Evolutionary conservation across 2,329 filamentous ascomycete species (phyloP).

Genomic region (Bipolaris cookei): DNA sequence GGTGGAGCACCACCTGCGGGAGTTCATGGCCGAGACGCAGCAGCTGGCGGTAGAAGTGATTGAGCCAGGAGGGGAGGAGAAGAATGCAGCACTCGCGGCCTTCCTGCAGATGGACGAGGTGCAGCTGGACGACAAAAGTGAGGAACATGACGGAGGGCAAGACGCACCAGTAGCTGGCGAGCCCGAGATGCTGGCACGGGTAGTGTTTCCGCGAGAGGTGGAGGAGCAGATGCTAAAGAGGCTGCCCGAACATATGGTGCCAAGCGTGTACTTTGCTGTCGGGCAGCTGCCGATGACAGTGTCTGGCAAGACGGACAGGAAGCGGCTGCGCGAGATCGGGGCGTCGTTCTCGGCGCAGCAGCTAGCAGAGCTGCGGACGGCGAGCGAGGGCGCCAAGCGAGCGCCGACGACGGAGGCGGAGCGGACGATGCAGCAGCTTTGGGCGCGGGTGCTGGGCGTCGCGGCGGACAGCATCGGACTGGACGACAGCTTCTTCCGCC

Average conservation of each 20-base stretch:
- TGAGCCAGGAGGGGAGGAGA: neutral
- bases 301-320: constrained; percentile 53
- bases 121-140: neutral
- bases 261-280: constrained; percentile 54
- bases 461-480: constrained; percentile 6
- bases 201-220: neutral
- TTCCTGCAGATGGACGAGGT: neutral
- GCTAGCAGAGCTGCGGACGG: constrained; percentile 25
- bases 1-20: constrained; percentile 4
- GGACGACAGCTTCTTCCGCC: constrained; percentile 24
- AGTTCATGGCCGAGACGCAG: neutral
- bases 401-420: constrained; percentile 11
- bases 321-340: constrained; percentile 23
- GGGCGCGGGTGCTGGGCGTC: neutral
- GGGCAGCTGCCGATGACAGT: constrained; percentile 52
- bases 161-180: neutral
- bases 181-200: neutral
- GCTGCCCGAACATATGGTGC: constrained; percentile 54
- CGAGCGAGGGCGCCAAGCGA: constrained; percentile 5
- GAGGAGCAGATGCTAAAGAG: neutral
- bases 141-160: neutral
- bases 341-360: neutral
- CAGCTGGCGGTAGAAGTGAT: neutral
- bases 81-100: neutral
- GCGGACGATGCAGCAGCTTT: neutral